Percentiles rank a stretch among this genome's conserved stretches.
phyloP scores from a whole-genome alignment of 2,329 filamentous ascomycete genomes.

The Exophiala sideris region DNA sequence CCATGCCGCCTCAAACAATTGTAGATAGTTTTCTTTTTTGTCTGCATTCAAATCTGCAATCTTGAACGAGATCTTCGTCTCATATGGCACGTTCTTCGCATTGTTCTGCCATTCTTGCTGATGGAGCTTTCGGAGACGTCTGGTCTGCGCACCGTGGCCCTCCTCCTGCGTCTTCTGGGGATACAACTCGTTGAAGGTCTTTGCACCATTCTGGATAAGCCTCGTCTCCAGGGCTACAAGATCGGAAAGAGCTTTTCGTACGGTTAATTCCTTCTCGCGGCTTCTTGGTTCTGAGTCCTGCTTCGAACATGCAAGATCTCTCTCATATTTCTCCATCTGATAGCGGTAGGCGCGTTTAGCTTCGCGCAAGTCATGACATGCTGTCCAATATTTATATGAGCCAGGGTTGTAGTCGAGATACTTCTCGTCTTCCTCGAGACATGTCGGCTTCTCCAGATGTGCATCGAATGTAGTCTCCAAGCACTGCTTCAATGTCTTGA shows the following conservation, averaged over 20 bases:
- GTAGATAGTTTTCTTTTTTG: slow-evolving; percentile 58
- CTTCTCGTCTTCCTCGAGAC: slow-evolving; percentile 40
- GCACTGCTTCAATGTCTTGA: slow-evolving; percentile 51
- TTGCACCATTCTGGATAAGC: slow-evolving; percentile 59
- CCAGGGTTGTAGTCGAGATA: slow-evolving; percentile 54
- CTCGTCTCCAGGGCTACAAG: slow-evolving; percentile 55
- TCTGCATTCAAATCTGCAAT: slow-evolving; percentile 50
- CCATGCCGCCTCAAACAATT: slow-evolving; percentile 66
- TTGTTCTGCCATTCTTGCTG: not conserved
- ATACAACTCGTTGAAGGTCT: slow-evolving; percentile 63
- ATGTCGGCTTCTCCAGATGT: slow-evolving; percentile 5
- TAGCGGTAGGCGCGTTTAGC: slow-evolving; percentile 32
- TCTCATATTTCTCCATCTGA: slow-evolving; percentile 36
- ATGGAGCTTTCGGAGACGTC: no score
- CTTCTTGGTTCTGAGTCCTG: slow-evolving; percentile 29
- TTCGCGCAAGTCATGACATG: slow-evolving; percentile 37
- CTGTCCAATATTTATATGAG: slow-evolving; percentile 60
- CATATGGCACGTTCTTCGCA: slow-evolving; percentile 40
- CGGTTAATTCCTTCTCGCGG: slow-evolving; percentile 55
- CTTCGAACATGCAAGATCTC: slow-evolving; percentile 33
- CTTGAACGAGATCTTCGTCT: slow-evolving; percentile 51
- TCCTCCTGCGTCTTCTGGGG: slow-evolving; percentile 41
- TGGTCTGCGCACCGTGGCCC: no score
- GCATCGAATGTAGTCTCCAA: slow-evolving; percentile 25
- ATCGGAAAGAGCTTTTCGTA: slow-evolving; percentile 50